Conservation (phyloP, 108 stramenopile species). For the Nitzschia inconspicua region DNA sequence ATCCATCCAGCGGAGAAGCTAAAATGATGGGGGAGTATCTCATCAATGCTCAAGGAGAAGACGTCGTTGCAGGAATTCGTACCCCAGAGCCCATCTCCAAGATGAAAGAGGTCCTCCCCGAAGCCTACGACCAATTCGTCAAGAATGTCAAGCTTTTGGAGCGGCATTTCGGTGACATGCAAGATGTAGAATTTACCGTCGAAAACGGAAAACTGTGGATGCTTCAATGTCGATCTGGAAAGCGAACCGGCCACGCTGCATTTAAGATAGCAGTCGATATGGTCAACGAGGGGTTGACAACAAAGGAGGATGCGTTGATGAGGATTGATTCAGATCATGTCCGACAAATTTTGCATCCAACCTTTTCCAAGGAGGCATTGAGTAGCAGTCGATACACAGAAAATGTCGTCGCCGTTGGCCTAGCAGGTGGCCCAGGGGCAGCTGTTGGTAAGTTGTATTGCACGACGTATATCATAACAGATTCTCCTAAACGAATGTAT, state of each 20-base stretch:
- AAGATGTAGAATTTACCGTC: slow-evolving; percentile 91
- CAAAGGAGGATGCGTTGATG: slow-evolving; percentile 69
- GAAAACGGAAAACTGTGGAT: slow-evolving; percentile 89
- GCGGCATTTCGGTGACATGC: slow-evolving; percentile 84
- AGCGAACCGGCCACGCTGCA: slow-evolving; percentile 82
- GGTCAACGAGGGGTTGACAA: slow-evolving; percentile 73
- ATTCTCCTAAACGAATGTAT: too few relatives aligned
- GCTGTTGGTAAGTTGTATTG: too few relatives aligned
- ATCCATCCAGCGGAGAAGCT: slow-evolving; percentile 72
- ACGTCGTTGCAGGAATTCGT: slow-evolving; percentile 88
- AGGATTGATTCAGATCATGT: slow-evolving; percentile 80
- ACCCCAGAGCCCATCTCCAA: slow-evolving; percentile 74
- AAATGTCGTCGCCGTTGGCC: slow-evolving; percentile 6
- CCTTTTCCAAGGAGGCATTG: slow-evolving; percentile 55
- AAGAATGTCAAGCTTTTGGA: slow-evolving; percentile 74
- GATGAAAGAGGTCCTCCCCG: slow-evolving; percentile 72
- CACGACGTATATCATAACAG: too few relatives aligned
- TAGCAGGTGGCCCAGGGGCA: background rate
- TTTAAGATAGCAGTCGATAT: slow-evolving; percentile 80
- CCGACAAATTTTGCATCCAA: slow-evolving; percentile 82
- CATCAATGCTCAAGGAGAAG: slow-evolving; percentile 89
- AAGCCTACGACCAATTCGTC: slow-evolving; percentile 74
- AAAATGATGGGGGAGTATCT: slow-evolving; percentile 84
- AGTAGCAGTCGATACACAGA: too few relatives aligned
- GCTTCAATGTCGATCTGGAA: slow-evolving; percentile 84